Evolutionary conservation across 2,329 filamentous ascomycete species (phyloP), one percentile per base, ranked within the genome.

Genomic region (Alternaria metachromatica): DNA sequence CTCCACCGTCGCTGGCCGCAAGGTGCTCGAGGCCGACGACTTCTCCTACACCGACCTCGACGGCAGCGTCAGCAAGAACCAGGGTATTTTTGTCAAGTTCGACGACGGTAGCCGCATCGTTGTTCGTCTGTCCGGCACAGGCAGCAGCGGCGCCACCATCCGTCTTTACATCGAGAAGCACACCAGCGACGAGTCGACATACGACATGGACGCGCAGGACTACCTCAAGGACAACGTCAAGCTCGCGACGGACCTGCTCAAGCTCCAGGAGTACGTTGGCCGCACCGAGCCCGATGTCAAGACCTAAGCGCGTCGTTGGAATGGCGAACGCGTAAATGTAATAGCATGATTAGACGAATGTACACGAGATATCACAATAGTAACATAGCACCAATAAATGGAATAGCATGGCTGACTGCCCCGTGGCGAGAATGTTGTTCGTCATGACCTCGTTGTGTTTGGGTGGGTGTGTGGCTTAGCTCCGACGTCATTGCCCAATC

Each of bases 21-120:
- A 93, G 77, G 93, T 97, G 46, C 85, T 89, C 54, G 92, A 96
- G 74, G 95, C 94, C 7, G 96, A 94, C 70, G 94, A 99, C 87
- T 99, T 99, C 82, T 93, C 93, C 30, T 99, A 99, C 87, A 98
- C 93, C 9, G 96, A 99, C 78, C 90, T 99, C n/a, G 96, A 99
- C 77, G 96, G 95, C 66, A 97, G 93, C 70, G 93, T 98, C 58
- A 92, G 93, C 77, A 93, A 94, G 80, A 96, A 97, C 86, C 96
- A 99, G 85, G 96, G 96, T 70, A 89, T 99, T 72, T 99, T 92
- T 79, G 92, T 94, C 80, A 92, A 92, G 82, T 98, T 98, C 82
- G 93, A 94, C 59, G 94, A 96, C 63, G 95, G 95, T 67, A 97
- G 93, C 84, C 92, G 96, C 72, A 95, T 98, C 65, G 94, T 99